These are phyloP conservation scores for Clavispora fructus DNA, from an alignment of 805 yeast genomes.

Conservation along the genomic window DNA sequence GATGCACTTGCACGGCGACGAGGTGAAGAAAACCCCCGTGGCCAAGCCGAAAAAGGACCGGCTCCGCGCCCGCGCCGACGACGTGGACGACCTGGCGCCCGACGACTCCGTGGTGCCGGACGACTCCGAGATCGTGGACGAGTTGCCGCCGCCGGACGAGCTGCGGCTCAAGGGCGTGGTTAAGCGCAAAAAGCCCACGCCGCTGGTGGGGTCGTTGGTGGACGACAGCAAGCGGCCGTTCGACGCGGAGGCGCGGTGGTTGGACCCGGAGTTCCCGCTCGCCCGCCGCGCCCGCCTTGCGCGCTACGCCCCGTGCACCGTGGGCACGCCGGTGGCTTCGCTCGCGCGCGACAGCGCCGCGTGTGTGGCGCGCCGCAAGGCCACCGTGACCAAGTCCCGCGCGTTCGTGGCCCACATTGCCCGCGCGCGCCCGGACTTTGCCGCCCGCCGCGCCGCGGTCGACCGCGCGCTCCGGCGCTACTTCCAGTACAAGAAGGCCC, in stretches of 20 bases:
- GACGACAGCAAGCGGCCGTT: conserved; percentile 7
- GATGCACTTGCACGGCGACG: conserved; percentile 36
- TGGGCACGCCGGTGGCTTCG: conserved; percentile 5
- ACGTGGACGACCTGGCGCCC: conserved; percentile 7
- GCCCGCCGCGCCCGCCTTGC: conserved; percentile 16
- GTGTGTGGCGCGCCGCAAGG: conserved; percentile 18
- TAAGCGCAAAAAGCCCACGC: conserved; percentile 14
- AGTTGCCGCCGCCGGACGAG: conserved; percentile 5
- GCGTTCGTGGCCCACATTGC: conserved; percentile 26
- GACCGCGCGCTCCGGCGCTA: conserved; percentile 28
- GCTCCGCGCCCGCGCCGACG: conserved; percentile 7
- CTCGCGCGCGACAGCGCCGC: conserved; percentile 12
- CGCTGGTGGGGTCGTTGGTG: conserved; percentile 11
- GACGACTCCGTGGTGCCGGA: conserved; percentile 6
- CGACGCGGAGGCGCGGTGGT: conserved; percentile 6
- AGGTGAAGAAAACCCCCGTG: conserved; percentile 27
- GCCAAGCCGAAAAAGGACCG: conserved; percentile 24
- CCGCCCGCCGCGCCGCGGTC: conserved; percentile 21
- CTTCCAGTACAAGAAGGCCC: conserved; percentile 33
- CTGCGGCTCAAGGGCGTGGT: neutral
- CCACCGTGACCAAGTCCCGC: conserved; percentile 18
- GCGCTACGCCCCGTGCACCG: conserved; percentile 1
- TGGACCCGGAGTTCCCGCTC: conserved; percentile 20
- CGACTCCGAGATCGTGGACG: conserved; percentile 17
- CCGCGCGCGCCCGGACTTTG: conserved; percentile 23